Conservation (phyloP, 2,329 filamentous ascomycete genomes). For the Clarireedia homoeocarpa region DNA sequence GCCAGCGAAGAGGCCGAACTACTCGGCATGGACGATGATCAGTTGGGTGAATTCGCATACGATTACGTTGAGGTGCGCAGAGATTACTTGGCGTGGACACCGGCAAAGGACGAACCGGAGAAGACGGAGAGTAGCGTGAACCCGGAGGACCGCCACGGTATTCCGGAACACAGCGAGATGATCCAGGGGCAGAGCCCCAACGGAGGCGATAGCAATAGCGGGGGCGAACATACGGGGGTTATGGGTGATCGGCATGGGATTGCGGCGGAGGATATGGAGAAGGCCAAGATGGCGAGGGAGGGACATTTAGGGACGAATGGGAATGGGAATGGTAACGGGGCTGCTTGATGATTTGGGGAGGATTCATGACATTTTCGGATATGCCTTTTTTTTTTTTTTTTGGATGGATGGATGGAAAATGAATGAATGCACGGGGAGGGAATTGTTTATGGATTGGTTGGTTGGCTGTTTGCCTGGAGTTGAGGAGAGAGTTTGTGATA, state of each 20-base stretch:
- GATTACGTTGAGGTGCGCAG: slow-evolving; percentile 85
- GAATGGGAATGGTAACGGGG: background rate
- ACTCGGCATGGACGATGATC: slow-evolving; percentile 82
- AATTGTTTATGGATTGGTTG: too few relatives aligned
- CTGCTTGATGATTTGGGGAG: background rate
- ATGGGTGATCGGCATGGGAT: slow-evolving; percentile 44
- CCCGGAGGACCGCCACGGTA: slow-evolving; percentile 62
- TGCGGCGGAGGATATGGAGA: slow-evolving; percentile 36
- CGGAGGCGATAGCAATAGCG: background rate
- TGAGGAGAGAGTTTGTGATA: too few relatives aligned
- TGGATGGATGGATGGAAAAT: too few relatives aligned
- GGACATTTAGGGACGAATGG: background rate
- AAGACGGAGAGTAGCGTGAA: slow-evolving; percentile 46
- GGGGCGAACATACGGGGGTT: slow-evolving; percentile 34
- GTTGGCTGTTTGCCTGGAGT: too few relatives aligned
- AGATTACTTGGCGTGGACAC: slow-evolving; percentile 84
- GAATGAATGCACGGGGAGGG: too few relatives aligned
- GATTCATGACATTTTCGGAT: background rate
- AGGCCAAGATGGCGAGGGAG: slow-evolving; percentile 16
- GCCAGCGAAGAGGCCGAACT: slow-evolving; percentile 77
- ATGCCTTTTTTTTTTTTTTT: too few relatives aligned
- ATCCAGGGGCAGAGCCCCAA: slow-evolving; percentile 38
- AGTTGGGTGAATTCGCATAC: slow-evolving; percentile 84
- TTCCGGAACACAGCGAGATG: slow-evolving; percentile 61
- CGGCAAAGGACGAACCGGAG: slow-evolving; percentile 56